These are phyloP conservation scores for Crithidia thermophila DNA, from an alignment of 208 protist species.

Conservation along the genomic window DNA sequence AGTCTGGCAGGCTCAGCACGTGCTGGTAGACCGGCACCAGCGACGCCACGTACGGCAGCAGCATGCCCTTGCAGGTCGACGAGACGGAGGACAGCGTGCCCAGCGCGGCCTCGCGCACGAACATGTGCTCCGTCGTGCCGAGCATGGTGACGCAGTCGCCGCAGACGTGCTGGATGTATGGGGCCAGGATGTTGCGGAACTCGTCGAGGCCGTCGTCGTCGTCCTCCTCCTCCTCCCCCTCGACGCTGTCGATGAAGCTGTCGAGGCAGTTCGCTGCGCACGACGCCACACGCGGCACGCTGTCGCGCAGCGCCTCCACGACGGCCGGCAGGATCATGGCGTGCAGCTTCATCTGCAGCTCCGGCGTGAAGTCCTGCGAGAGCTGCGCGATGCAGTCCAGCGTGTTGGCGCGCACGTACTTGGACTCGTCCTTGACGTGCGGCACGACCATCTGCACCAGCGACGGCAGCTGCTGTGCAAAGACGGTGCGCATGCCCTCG, in stretches of 20 bases:
- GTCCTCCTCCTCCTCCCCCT: conserved; percentile 60
- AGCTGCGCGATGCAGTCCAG: conserved; percentile 80
- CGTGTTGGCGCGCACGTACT: conserved; percentile 77
- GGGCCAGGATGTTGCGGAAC: conserved; percentile 43
- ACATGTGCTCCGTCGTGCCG: conserved; percentile 44
- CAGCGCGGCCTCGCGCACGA: conserved; percentile 69
- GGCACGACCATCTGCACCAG: conserved; percentile 60
- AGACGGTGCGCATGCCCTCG: conserved; percentile 70
- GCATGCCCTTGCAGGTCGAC: conserved; percentile 51
- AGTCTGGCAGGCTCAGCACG: conserved; percentile 68
- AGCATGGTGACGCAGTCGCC: conserved; percentile 59
- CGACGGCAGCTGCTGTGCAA: conserved; percentile 56
- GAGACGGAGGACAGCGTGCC: conserved; percentile 76
- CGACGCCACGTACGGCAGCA: conserved; percentile 60
- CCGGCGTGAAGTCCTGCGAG: conserved; percentile 66
- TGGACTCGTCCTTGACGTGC: conserved; percentile 63
- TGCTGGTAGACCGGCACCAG: conserved; percentile 82
- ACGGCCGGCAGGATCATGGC: conserved; percentile 56
- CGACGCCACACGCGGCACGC: conserved; percentile 66
- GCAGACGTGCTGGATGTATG: conserved; percentile 71
- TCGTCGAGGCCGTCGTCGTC: conserved; percentile 42
- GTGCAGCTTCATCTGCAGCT: conserved; percentile 59
- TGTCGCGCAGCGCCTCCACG: conserved; percentile 58
- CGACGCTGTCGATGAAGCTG: conserved; percentile 73
- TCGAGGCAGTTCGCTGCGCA: conserved; percentile 72